Base-by-base conservation (phyloP, 2,329 filamentous ascomycete species). In the Rhynchosporium graminicola region DNA sequence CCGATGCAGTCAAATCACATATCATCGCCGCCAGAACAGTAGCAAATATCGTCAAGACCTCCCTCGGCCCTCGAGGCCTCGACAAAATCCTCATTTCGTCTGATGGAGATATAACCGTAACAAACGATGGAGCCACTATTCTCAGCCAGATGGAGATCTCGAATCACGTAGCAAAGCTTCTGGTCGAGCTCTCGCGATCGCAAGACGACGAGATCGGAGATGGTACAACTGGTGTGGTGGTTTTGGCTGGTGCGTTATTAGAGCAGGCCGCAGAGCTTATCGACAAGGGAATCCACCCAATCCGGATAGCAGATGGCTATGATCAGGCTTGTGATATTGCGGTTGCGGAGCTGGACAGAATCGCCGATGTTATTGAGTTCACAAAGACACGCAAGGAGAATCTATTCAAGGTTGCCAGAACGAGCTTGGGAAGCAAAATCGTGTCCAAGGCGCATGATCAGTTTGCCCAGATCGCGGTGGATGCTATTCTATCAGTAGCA, bases 71-170 rank as follows among this genome's bases (percentile, higher is more conserved):
- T 60, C 90, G 95, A 71, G 95, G 95, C 67, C 87, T 99, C 74
- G 95, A 99, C 83, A 99, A 99, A 83, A 99, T 99, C 75, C 86
- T 99, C 72, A 99, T 99, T 73, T 99, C 95, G 57, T 91, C 95
- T 65, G 95, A 99, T 76, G 95, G 95, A 77, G 95, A 99, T 79
- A 99, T 99, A 77, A 99, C 95, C 66, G 92, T 99, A 66, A 99
- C 95, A 70, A 99, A 99, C 81, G 95, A 99, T 80, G 95, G 95
- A 73, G 96, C 96, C 60, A 99, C 95, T 51, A 99, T 99, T 73
- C 83, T 99, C 70, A 89, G 91, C 72, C 92, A 96, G 84, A 99
- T 99, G 95, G 95, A 99, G 81, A 94, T 99, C 71, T 91, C 91
- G 71, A 98, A 99, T 83, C 94, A 98, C 78, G 92, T 99, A 66